Percentiles rank a stretch among this genome's conserved stretches.
phyloP scores from a whole-genome alignment of 140 eudicot species.

The Anethum foeniculum region DNA sequence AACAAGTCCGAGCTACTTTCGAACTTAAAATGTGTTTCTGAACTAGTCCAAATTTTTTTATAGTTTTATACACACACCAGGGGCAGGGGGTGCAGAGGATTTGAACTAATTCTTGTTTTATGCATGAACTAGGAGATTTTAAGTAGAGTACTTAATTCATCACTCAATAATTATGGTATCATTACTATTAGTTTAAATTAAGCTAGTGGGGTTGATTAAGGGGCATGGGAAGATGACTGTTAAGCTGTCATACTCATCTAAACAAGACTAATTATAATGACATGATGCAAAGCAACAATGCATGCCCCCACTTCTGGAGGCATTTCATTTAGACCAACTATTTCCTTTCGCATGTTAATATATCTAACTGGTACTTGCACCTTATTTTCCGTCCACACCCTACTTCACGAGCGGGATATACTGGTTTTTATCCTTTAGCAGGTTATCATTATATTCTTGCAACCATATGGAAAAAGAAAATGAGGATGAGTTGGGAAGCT shows the following conservation, averaged over 20 bases:
- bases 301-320: neutral
- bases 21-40: neutral
- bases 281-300: neutral
- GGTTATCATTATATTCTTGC: too few relatives aligned
- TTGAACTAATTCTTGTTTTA: neutral
- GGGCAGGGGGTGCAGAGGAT: neutral
- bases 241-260: conserved; percentile 5
- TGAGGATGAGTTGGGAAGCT: neutral
- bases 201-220: neutral
- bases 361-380: too few relatives aligned
- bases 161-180: neutral
- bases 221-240: conserved; percentile 1
- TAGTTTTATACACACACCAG: neutral
- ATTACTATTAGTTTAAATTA: neutral
- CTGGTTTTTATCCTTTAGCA: too few relatives aligned
- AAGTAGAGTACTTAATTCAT: neutral
- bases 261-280: neutral
- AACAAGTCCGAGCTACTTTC: neutral
- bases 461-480: neutral
- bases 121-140: neutral
- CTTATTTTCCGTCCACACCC: too few relatives aligned
- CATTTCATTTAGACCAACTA: neutral
- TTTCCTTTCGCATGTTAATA: too few relatives aligned
- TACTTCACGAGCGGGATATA: too few relatives aligned
- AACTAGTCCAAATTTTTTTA: neutral